phyloP scores from a whole-genome alignment of 83 land plant species.

The Thuja plicata region DNA sequence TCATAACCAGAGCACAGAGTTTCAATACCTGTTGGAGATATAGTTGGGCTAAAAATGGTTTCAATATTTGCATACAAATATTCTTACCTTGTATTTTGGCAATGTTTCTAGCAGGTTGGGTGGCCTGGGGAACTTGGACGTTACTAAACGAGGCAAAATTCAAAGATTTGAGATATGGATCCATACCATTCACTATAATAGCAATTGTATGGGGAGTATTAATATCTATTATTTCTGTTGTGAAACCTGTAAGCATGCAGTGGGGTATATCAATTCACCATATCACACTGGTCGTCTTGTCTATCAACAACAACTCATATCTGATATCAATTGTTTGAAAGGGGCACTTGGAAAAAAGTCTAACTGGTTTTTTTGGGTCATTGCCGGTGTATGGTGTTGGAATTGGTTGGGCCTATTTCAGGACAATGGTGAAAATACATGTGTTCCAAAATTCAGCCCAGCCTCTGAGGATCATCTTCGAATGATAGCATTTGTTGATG shows the following conservation, averaged over 20 bases:
- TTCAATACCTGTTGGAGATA: background rate
- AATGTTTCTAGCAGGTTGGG: background rate
- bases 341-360: background rate
- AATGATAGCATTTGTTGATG: background rate
- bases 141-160: background rate
- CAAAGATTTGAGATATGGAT: conserved; percentile 1
- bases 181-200: background rate
- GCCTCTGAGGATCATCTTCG: background rate
- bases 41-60: background rate
- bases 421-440: background rate
- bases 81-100: background rate
- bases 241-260: background rate
- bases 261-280: background rate
- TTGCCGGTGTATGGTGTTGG: background rate
- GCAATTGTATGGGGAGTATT: background rate
- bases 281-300: background rate
- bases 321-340: background rate
- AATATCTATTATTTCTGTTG: background rate
- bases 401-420: background rate
- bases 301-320: background rate
- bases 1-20: background rate
- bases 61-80: background rate
- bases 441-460: background rate
- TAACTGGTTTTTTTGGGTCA: background rate
- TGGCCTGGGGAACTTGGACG: background rate